Evolutionary conservation across 225 moss, liverwort and hornwort genomes (phyloP), one percentile per base, ranked within the genome.

Genomic region (Antitrichia curtipendula): DNA sequence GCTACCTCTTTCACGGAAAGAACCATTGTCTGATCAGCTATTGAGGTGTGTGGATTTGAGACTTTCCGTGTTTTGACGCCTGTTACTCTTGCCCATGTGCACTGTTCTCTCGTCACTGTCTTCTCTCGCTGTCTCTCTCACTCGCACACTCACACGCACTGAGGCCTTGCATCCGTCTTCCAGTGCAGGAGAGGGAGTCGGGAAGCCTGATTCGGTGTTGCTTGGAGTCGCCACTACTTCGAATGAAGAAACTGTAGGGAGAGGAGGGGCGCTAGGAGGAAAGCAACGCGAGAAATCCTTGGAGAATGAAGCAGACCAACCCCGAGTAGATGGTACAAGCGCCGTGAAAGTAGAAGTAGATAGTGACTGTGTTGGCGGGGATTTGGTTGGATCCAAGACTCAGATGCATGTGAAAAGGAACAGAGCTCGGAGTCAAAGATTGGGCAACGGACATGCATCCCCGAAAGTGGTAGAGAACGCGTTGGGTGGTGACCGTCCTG

Each of bases 371-470:
- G 82, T 87, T 81, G 88, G 85, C 84, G 86, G 88, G 87, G 92
- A 89, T 62, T 71, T 70, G 49, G 27, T 49, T 45, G 93, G 79
- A 83, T 86, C 52, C 27, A 92, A 91, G 86, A 66, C 83, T 78
- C 96, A 95, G 89, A 91, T 92, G 81, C 95, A 92, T 87, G 91
- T 93, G 17, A 93, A 92, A 88, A 92, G 94, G 91, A 94, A 91
- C 89, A 86, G 94, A 83, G 88, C 81, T 81, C 91, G 95, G 88
- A 95, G 92, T 90, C 93, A 90, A 41, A 91, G 93, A 54, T 88
- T 94, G 88, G 91, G 93, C 72, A 95, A 95, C 93, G 96, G 94
- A 14, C 94, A 89, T 80, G 87, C 91, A 82, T 84, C 88, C 78
- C 49, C 90, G 45, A 95, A 88, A 88, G 95, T 90, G 80, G 85